Conservation (phyloP, 2,329 filamentous ascomycete species). For the Calonectria multiphialidica region DNA sequence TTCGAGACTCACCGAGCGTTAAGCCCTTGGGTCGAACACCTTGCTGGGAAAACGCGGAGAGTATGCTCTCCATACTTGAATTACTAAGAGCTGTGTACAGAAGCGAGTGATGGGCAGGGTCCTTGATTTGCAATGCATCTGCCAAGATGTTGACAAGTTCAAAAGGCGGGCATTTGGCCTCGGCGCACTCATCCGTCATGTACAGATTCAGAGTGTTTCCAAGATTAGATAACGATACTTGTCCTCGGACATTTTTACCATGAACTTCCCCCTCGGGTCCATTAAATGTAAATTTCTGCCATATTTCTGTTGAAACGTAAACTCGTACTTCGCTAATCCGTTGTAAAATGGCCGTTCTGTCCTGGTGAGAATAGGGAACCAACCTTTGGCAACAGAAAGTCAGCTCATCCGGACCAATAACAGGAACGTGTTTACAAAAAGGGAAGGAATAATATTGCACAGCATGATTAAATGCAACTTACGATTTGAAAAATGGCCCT, state of each 20-base stretch:
- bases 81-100: background rate
- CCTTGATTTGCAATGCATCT: background rate
- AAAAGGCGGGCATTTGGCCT: background rate
- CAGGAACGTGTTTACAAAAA: too few species aligned
- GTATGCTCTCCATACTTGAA: background rate
- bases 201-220: background rate
- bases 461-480: background rate
- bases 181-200: background rate
- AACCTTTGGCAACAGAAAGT: background rate
- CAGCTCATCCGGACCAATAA: background rate
- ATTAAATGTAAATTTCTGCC: background rate
- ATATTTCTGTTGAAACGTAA: background rate
- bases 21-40: background rate
- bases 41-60: background rate
- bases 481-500: background rate
- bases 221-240: background rate
- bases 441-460: background rate
- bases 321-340: background rate
- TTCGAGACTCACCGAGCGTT: background rate
- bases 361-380: background rate
- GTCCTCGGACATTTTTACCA: background rate
- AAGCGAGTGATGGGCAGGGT: background rate
- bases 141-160: background rate
- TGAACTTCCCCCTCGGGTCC: background rate
- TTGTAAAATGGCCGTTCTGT: background rate